These are phyloP conservation scores for Prunus mongolica DNA, from an alignment of 306 rosid species.

Conservation along the genomic window DNA sequence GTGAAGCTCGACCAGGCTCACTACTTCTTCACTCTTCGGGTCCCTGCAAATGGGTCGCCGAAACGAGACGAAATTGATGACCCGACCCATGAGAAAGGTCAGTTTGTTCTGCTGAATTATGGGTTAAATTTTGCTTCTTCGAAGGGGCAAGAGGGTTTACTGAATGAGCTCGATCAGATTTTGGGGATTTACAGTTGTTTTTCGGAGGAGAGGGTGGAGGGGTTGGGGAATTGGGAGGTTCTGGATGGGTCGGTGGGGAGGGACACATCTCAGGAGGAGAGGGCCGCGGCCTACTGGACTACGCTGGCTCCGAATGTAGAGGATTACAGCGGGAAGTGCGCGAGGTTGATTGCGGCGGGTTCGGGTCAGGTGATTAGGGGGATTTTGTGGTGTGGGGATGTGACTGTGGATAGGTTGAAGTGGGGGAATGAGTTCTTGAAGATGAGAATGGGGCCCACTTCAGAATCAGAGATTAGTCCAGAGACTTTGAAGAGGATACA, in stretches of 20 bases:
- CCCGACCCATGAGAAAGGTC: not conserved
- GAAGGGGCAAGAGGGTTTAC: constrained; percentile 42
- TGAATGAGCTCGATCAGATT: constrained; percentile 56
- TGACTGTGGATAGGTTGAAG: constrained; percentile 70
- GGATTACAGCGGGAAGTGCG: constrained; percentile 57
- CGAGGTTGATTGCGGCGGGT: constrained; percentile 71
- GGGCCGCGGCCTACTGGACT: constrained; percentile 81
- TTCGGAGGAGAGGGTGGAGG: constrained; percentile 52
- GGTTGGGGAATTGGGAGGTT: constrained; percentile 42
- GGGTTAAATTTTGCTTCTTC: constrained; percentile 59
- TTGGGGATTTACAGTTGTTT: constrained; percentile 59
- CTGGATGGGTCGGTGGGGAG: constrained; percentile 43
- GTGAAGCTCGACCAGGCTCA: constrained; percentile 76
- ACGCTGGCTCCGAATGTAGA: constrained; percentile 92
- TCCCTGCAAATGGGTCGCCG: constrained; percentile 31
- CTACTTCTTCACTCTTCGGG: constrained; percentile 64
- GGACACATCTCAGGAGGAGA: constrained; percentile 50
- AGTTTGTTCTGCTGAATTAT: constrained; percentile 50
- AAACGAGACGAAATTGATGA: not conserved
- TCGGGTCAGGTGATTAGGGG: constrained; percentile 74
- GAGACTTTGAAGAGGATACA: constrained; percentile 39
- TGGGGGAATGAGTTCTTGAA: constrained; percentile 78
- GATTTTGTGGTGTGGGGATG: constrained; percentile 82
- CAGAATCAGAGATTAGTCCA: constrained; percentile 49
- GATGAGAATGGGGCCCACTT: constrained; percentile 45